phyloP scores from a whole-genome alignment of 768 basidiomycete species.

The Galerina sulciceps region DNA sequence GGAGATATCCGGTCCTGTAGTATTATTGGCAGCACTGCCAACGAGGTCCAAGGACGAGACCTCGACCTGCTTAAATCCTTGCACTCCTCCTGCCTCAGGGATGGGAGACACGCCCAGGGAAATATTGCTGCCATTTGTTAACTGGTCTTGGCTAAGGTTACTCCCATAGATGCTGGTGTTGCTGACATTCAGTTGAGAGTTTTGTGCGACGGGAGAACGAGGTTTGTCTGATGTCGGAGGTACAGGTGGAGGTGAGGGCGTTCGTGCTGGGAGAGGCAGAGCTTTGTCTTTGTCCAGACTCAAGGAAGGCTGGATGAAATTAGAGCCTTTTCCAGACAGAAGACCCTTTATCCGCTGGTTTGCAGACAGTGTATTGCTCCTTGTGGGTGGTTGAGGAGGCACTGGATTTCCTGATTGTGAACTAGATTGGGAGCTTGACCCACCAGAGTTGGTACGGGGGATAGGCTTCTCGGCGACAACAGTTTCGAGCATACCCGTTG shows the following conservation, averaged over 20 bases:
- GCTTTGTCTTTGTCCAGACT: slow-evolving; percentile 21
- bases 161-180: slow-evolving; percentile 7
- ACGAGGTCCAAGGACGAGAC: slow-evolving; percentile 1
- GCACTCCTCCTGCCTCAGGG: slow-evolving; percentile 7
- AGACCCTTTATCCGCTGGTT: slow-evolving; percentile 54
- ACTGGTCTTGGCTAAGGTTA: slow-evolving; percentile 12
- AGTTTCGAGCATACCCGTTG: slow-evolving; percentile 81
- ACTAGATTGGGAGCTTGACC: slow-evolving; percentile 13
- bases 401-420: slow-evolving; percentile 16
- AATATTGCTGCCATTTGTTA: slow-evolving; percentile 17
- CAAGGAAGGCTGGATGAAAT: slow-evolving; percentile 34
- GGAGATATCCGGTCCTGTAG: slow-evolving; percentile 3
- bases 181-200: slow-evolving; percentile 4
- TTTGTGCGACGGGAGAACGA: slow-evolving; percentile 14
- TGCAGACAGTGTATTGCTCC: slow-evolving; percentile 44
- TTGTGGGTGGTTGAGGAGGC: slow-evolving; percentile 29
- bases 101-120: slow-evolving; percentile 22
- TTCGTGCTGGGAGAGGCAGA: slow-evolving; percentile 25
- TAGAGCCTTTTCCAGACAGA: slow-evolving; percentile 41
- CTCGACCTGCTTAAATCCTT: slow-evolving; percentile 22
- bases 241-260: slow-evolving; percentile 26
- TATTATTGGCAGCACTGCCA: neutral
- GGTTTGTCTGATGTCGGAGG: slow-evolving; percentile 29
- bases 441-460: slow-evolving; percentile 35
- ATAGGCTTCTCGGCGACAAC: slow-evolving; percentile 83